Base-by-base conservation (phyloP, 2,329 filamentous ascomycete species). In the Fusarium caatingaense region DNA sequence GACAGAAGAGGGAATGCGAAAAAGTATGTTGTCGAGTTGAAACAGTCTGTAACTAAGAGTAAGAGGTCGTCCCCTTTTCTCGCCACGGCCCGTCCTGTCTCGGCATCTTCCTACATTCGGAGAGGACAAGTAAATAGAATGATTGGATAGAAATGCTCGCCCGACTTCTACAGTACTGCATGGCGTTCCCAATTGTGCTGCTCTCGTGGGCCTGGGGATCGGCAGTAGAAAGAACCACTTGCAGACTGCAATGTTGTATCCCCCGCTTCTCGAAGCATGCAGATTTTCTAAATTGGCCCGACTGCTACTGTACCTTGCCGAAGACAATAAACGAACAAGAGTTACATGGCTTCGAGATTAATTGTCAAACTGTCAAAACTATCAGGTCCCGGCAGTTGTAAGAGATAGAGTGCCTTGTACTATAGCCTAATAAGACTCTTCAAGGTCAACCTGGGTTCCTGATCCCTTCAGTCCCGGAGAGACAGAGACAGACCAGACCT, bases 221-320 rank as follows among this genome's bases (percentile, higher is more conserved):
- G 67, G 67, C 67, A 68, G 49, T 30, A 51, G 25, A 27, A 28
- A 67, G 62, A 60, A 32, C 67, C 63, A 50, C 46, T 48, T 27
- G 20, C 55, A 59, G 49, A 40, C 21, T 32, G 34, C 34, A 37
- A 37, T 55, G 27, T 25, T 49, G 30, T 41, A 50, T 64, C 67
- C 67, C 66, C 66, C 68, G 67, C 68, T 70, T 70, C 68, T 70
- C 67, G 67, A 70, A 70, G 68, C 67, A 60, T 71, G 48, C 21
- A 20, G 34, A 47, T 41, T 51, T 61, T 30, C 53, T 34, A 28
- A 46, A 40, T 40, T 54, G 25, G 41, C n/a, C 44, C 44, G 34
- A 37, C 18, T 37, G 34, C 34, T 37, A 37, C 34, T 37, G 34
- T 37, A 37, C 34, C 34, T 37, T 37, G 34, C 34, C 34, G 18